Base-by-base conservation (phyloP, 2,329 filamentous ascomycete genomes). In the Aureobasidium melanogenum region DNA sequence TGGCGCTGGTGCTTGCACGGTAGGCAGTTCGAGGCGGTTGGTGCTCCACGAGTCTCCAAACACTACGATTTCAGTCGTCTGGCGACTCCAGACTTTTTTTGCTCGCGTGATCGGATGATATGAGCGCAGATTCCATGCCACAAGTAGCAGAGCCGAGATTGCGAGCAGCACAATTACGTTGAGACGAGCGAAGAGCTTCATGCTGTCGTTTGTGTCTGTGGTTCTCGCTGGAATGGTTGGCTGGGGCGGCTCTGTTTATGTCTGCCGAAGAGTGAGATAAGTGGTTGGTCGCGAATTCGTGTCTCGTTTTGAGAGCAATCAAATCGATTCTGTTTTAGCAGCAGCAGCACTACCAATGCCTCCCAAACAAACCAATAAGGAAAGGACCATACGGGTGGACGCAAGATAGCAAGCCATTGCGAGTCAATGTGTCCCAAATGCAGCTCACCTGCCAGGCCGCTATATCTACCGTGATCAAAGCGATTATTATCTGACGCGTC, bases 41-140 rank as follows among this genome's bases (percentile, higher is more conserved):
- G 44, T 57, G 39, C 55, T 62, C 54, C 61, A 62, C 34, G 55
- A 62, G 47, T 59, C 61, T 28, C 46, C 54, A 32, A 62, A 62
- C 36, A 56, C 60, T 5, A 58, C 28, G 0, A 62, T 10, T 9
- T 52, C 30, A 12, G 34, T 59, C 15, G 47, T 51, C 30, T 48
- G 32, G 24, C 54, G 44, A 15, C 28, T 59, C 61, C 54, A 62
- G 7, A 55, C 52, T 28, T 44, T 51, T 22, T 59, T 50, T 57
- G 46, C 60, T 46, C 51, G 51, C 39, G 36, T 57, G 32, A 50
- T 50, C 9, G 44, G 61, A 38, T 52, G 61, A 22, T 30, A 51
- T 54, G 61, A 58, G 22, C 34, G 47, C 34, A 59, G 22, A 5
- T 24, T 48, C 51, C 52, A 59, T 12, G 22, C 47, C 32, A 59